Conservation (phyloP, 768 basidiomycete genomes). For the Psilocybe azurescens region DNA sequence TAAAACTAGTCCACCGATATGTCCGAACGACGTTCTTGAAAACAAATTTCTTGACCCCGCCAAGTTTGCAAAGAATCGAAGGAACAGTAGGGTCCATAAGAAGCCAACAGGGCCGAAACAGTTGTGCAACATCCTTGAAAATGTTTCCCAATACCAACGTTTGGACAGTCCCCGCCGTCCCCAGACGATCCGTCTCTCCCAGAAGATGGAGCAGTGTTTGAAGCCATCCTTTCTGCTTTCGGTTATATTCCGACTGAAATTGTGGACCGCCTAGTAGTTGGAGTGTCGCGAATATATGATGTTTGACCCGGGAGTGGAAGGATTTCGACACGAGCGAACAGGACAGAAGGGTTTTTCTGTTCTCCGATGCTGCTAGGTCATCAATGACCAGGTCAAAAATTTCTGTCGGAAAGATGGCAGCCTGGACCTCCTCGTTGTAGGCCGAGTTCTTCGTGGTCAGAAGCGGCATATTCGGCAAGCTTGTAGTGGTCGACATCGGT, state of each 20-base stretch:
- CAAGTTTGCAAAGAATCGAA: background rate
- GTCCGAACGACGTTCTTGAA: constrained; percentile 1
- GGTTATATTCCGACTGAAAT: constrained; percentile 1
- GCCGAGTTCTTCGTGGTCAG: background rate
- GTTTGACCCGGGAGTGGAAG: constrained; percentile 1
- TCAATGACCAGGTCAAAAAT: constrained; percentile 5
- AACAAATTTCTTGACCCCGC: background rate
- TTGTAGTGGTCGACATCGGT: background rate
- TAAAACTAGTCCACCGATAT: background rate
- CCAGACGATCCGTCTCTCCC: background rate
- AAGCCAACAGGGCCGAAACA: constrained; percentile 2
- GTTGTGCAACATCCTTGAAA: constrained; percentile 2
- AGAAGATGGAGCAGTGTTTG: constrained; percentile 1
- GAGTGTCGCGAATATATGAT: background rate
- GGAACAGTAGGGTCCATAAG: constrained; percentile 1
- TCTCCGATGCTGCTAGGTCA: background rate
- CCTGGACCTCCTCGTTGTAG: background rate
- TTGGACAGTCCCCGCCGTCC: background rate
- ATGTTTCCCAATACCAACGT: constrained; percentile 7
- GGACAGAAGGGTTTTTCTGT: background rate
- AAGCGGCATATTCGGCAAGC: background rate
- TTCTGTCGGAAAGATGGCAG: constrained; percentile 4
- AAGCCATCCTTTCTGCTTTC: constrained; percentile 2
- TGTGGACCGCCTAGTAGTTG: background rate
- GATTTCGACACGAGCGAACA: constrained; percentile 2